phyloP scores from a whole-genome alignment of 2,329 filamentous ascomycete genomes.

The Penicillium hordei region DNA sequence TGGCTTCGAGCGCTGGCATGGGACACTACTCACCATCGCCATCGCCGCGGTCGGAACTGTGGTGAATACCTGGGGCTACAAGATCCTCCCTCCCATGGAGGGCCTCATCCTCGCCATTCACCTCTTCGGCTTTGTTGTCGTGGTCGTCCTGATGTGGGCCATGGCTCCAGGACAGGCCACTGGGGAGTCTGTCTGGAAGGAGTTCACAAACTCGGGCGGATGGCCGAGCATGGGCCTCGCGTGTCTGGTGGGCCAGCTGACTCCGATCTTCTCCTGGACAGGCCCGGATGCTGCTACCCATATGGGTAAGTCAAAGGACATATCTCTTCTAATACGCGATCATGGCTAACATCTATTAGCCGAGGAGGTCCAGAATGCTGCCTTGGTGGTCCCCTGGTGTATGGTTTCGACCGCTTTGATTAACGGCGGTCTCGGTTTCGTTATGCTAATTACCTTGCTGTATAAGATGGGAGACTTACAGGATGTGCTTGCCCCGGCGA shows the following conservation, averaged over 20 bases:
- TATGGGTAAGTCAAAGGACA: constrained; percentile 26
- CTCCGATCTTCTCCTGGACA: constrained; percentile 29
- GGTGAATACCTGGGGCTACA: constrained; percentile 52
- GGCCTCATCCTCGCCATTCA: constrained; percentile 53
- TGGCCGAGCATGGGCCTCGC: constrained; percentile 41
- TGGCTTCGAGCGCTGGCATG: constrained; percentile 33
- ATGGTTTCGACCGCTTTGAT: constrained; percentile 51
- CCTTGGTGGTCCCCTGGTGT: constrained; percentile 48
- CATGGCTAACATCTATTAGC: constrained; percentile 28
- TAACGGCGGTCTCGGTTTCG: constrained; percentile 50
- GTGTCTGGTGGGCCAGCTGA: constrained; percentile 40
- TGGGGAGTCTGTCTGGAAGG: constrained; percentile 34
- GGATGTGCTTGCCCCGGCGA: constrained; percentile 41
- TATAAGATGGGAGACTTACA: constrained; percentile 47
- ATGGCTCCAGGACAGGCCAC: constrained; percentile 27
- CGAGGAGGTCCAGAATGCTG: constrained; percentile 53
- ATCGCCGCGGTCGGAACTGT: constrained; percentile 49
- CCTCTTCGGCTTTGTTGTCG: constrained; percentile 46
- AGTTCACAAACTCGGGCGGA: constrained; percentile 39
- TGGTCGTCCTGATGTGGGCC: constrained; percentile 40
- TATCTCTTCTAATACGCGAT: background rate
- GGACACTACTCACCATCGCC: constrained; percentile 52
- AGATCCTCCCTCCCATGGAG: constrained; percentile 52
- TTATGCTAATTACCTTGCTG: constrained; percentile 46
- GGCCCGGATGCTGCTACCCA: constrained; percentile 38